A percentile compares a stretch with the other conserved stretches of the same genome.
Evolutionary conservation across 257 asterid genomes (phyloP).

Genomic region (Ilex asprella): DNA sequence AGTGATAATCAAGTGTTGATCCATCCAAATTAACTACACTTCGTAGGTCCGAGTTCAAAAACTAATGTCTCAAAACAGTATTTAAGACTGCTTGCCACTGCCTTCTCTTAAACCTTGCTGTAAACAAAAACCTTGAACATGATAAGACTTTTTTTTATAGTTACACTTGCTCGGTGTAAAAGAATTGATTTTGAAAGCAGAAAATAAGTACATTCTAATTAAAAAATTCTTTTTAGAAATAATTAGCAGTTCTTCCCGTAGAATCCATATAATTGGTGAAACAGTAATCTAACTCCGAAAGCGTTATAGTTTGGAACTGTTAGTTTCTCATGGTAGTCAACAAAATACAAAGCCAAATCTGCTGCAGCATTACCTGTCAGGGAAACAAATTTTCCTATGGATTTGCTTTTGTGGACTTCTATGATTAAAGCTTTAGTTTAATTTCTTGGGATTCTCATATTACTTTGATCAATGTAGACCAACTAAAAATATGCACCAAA

Average conservation of each 20-base stretch:
- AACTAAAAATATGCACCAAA: conserved; percentile 18
- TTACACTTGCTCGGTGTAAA: no score
- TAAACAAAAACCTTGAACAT: no score
- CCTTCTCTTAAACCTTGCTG: no score
- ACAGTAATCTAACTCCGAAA: not conserved
- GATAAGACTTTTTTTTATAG: no score
- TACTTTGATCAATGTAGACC: conserved; percentile 28
- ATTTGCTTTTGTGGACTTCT: conserved; percentile 32
- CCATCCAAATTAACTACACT: no score
- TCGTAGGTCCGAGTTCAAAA: no score
- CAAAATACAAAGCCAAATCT: conserved; percentile 2
- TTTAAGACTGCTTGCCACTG: no score
- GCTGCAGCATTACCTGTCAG: conserved; percentile 12
- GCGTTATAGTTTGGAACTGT: not conserved
- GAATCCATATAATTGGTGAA: not conserved
- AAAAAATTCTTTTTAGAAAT: no score
- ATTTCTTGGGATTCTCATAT: conserved; percentile 36
- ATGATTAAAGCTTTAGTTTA: conserved; percentile 21
- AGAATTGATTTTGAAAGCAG: no score
- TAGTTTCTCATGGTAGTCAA: not conserved
- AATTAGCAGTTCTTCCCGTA: not conserved
- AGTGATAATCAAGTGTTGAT: no score
- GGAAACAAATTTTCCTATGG: not conserved
- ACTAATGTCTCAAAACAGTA: no score
- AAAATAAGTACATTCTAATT: no score